Conservation (phyloP, 2,329 filamentous ascomycete genomes). For the Apiospora pterosperma region DNA sequence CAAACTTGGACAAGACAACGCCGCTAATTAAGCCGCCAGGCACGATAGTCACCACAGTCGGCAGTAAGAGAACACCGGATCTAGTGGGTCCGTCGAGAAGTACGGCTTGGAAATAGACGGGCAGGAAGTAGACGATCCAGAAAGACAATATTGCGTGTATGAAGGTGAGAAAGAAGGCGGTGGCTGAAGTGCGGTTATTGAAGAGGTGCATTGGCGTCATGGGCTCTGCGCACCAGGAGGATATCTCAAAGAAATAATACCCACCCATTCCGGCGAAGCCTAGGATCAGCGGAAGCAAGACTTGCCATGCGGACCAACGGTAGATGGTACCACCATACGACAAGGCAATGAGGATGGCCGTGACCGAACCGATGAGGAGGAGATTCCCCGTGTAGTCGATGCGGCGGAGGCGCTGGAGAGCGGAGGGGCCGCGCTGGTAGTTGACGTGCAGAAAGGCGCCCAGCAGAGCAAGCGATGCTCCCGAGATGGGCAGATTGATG, state of each 20-base stretch:
- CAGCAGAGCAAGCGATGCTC: constrained; percentile 19
- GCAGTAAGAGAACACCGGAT: constrained; percentile 27
- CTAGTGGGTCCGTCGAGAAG: constrained; percentile 22
- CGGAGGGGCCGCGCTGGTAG: background rate
- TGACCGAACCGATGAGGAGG: constrained; percentile 9
- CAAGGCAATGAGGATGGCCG: constrained; percentile 10
- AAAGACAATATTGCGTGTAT: constrained; percentile 30
- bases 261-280: constrained; percentile 31
- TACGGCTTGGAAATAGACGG: constrained; percentile 43
- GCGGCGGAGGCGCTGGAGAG: constrained; percentile 10
- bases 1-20: constrained; percentile 23
- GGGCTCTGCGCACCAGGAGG: constrained; percentile 13
- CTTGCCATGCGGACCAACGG: constrained; percentile 13
- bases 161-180: constrained; percentile 29
- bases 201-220: constrained; percentile 40
- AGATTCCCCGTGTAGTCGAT: constrained; percentile 17
- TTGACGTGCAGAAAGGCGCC: constrained; percentile 24
- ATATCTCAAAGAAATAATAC: constrained; percentile 22
- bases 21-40: constrained; percentile 16
- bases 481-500: constrained; percentile 28
- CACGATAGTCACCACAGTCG: constrained; percentile 12
- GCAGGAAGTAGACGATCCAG: constrained; percentile 37
- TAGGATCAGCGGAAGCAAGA: constrained; percentile 35
- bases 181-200: constrained; percentile 33
- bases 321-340: constrained; percentile 10